Base-by-base conservation (phyloP, 768 basidiomycete genomes). In the Tubosaeta brunneosetosa region DNA sequence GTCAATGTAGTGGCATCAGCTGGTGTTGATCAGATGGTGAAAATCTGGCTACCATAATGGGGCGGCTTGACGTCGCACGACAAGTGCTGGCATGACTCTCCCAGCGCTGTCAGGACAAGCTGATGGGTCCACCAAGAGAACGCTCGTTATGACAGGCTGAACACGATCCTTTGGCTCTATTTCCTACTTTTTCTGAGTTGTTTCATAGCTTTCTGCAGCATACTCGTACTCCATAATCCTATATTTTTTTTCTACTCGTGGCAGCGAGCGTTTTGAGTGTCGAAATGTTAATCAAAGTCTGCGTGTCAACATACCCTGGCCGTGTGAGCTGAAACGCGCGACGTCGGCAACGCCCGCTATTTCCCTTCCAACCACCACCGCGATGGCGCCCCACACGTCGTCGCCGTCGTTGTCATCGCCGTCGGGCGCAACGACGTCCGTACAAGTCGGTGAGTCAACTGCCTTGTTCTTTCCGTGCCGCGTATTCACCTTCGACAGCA, bases 371-470 rank as follows among this genome's bases (percentile, higher is more conserved):
- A 64, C 66, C 53, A 50, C 56, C 57, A 70, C 67, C 51, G 67
- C 74, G 79, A 88, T 88, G 88, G 82, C 86, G 68, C 86, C 86
- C 62, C 73, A 78, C 57, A 73, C 77, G 74, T 79, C 83, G 78
- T 78, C 80, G 56, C 73, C 78, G 75, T 78, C 80, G 74, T 80
- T 84, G 77, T 79, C 80, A 76, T 76, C 78, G 57, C 71, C 85
- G 58, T 68, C 64, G 55, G 67, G 66, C 70, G 70, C 84, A 77
- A 80, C 86, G 74, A 93, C 91, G 61, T 91, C 91, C 59, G 91
- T 94, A 49, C 90, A 93, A 93, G 91, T 94, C 72, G 91, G 91
- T 87, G 49, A 77, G 91, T 49, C 25, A n/a, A 9, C 27, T 40
- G 10, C 8, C 16, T 4, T 1, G 1, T 22, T 43, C 16, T 27